Evolutionary conservation across 2,329 filamentous ascomycete genomes (phyloP), one percentile per base, ranked within the genome.

Genomic region (Hypoxylon sp.): DNA sequence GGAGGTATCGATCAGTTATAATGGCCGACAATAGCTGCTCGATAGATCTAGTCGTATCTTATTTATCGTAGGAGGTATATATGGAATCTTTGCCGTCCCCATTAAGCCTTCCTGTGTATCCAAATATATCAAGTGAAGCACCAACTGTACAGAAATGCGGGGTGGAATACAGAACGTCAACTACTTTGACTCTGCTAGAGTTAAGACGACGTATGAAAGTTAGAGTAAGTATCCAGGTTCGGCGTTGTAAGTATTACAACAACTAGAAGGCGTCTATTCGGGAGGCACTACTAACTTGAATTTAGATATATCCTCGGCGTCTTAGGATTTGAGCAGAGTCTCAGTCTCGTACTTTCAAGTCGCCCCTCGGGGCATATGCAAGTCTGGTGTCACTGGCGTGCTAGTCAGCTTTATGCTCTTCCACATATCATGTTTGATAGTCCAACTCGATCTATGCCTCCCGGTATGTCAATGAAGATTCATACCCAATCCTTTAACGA

Each of bases 321-420:
- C 5, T 43, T 55, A 8, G 51, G 55, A 11, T 58, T 58, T 12
- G 55, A 58, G n/a, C 13, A 43, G 2, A 58, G 51, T 38, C 16
- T 25, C 52, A 7, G 20, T 45, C 13, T 51, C 43, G 5, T 55
- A 58, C 16, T 44, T 52, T 20, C 51, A 51, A 35, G 51, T 51
- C 5, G 31, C 46, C 23, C 43, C 38, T 23, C 25, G 47, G 17
- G 47, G 55, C 9, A 49, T 46, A 29, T 58, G 46, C 35, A 51
- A 32, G 15, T 38, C 38, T 15, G 43, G 47, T 2, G 17, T 55
- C 3, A 42, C 15, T 8, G 19, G 29, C n/a, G 42, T 51, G 8
- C 19, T 55, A 40, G 25, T 43, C n/a, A 25, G 34, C 12, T 55
- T 45, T 30, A 51, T 31, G 8, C 25, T 51, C 19, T 58, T 51